These are phyloP conservation scores for Xylariaceae sp. DNA, from an alignment of 2,329 filamentous ascomycete species.

Conservation along the genomic window DNA sequence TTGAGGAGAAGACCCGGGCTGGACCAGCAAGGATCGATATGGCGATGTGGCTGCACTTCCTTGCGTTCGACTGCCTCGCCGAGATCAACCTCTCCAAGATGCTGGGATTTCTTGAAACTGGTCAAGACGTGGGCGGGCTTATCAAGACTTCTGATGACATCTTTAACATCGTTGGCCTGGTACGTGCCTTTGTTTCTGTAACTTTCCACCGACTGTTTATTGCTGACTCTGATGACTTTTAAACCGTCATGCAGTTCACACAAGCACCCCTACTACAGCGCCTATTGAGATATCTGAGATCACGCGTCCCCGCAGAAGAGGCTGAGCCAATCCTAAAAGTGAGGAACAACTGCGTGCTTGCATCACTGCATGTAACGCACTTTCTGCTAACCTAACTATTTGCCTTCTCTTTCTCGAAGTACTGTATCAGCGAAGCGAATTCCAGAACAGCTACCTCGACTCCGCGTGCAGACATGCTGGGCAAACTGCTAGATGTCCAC, in stretches of 20 bases:
- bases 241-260: no score
- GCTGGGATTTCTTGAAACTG: slow-evolving; percentile 11
- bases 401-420: no score
- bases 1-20: neutral
- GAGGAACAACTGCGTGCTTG: no score
- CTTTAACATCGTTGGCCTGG: slow-evolving; percentile 3
- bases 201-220: no score
- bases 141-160: slow-evolving; percentile 9
- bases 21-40: slow-evolving; percentile 5
- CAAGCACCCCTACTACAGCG: slow-evolving; percentile 1
- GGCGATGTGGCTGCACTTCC: slow-evolving; percentile 11
- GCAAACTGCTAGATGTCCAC: neutral
- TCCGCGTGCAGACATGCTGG: slow-evolving; percentile 8
- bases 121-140: slow-evolving; percentile 4
- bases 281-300: neutral
- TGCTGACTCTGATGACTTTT: no score
- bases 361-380: no score
- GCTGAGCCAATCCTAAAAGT: neutral
- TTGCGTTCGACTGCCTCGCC: slow-evolving; percentile 12
- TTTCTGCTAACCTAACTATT: no score
- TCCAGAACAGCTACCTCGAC: no score
- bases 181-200: no score
- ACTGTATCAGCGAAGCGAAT: no score
- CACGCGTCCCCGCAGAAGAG: neutral
- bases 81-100: slow-evolving; percentile 14